Base-by-base conservation (phyloP, 2,329 filamentous ascomycete species). In the Parastagonospora nodorum region DNA sequence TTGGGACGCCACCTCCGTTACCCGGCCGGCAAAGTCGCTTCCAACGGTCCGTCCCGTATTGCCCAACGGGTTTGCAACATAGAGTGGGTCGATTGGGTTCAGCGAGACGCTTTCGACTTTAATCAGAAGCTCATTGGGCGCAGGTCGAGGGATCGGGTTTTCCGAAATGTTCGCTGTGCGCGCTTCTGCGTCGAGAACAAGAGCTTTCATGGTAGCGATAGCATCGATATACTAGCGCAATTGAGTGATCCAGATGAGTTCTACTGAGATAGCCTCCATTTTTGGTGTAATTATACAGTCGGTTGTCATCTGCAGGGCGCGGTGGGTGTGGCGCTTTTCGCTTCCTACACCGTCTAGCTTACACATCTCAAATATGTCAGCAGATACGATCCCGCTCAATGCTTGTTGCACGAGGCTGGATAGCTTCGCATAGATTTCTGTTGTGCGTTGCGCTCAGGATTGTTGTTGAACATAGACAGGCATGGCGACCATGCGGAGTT, bases 21-120 rank as follows among this genome's bases (percentile, higher is more conserved):
- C 58, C 0, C 60, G 41, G 2, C 77, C 77, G 0, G 76, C 67
- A 38, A 79, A 79, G 48, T 78, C 76, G 37, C 69, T 76, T 5
- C 77, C 76, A 1, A 78, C 51, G 0, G 69, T 57, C 1, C 75
- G 66, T 3, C 67, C 62, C 31, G 48, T 68, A 32, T 36, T 60
- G 33, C 6, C 75, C 10, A 77, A 66, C 0, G 75, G 76, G 2
- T 73, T 55, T 2, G 35, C 45, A 2, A 68, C 66, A 42, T 76
- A 78, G 0, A 77, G 63, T 6, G 69, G 52, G 35, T 66, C 71
- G 61, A 67, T 55, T 1, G 64, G 67, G 38, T 72, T 71, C n/a
- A 72, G 61, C 8, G 68, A 58, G 11, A 72, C 57, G 15, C 55
- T 53, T 19, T 56, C 32, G n/a, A 67, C 65, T 38, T 53, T 36